Evolutionary conservation across 805 yeast genomes (phyloP), one percentile per base, ranked within the genome.

Genomic region (Cyberlindnera americana): DNA sequence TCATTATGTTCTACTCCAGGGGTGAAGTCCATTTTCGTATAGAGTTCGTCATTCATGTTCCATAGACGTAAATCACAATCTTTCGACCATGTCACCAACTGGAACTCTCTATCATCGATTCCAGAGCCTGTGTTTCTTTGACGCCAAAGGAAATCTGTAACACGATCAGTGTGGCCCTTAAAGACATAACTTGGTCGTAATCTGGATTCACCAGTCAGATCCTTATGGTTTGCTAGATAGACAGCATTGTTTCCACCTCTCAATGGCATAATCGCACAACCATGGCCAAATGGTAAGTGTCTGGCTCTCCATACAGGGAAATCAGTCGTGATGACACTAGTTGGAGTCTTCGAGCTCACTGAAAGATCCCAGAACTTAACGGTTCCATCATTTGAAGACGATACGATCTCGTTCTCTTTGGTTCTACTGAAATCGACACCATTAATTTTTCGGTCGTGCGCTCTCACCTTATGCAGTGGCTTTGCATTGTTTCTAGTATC

Each of bases 221-320:
- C 51, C 14, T 45, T 43, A 14, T 57, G 51, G 40, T 56, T 61
- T 23, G 64, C 58, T 23, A 70, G 28, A 43, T 65, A 65, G 1
- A 69, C 60, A 3, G 71, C 60, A 41, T 69, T 80, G 15, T 75
- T 71, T 3, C 97, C 97, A 0, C 96, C 96, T 35, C 95, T 66
- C 41, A 85, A 69, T 0, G 99, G 99, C 85, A 89, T 83, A 2
- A 93, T 77, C 6, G 93, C 87, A 56, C 91, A 85, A 2, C 95
- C 83, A 24, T 73, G 70, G 1, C 98, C 98, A 66, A 88, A 88
- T 0, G 98, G 99, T 26, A 90, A 67, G 42, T 82, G 80, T 33
- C 98, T 66, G 0, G 97, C 95, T 46, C 95, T 71, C 66, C 95
- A 80, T 2, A 93, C 86, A 0, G 98, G 97, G 57, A 82, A 91